These are phyloP conservation scores for Plasmodium inui DNA, from an alignment of 169 alveolate species.

Conservation along the genomic window DNA sequence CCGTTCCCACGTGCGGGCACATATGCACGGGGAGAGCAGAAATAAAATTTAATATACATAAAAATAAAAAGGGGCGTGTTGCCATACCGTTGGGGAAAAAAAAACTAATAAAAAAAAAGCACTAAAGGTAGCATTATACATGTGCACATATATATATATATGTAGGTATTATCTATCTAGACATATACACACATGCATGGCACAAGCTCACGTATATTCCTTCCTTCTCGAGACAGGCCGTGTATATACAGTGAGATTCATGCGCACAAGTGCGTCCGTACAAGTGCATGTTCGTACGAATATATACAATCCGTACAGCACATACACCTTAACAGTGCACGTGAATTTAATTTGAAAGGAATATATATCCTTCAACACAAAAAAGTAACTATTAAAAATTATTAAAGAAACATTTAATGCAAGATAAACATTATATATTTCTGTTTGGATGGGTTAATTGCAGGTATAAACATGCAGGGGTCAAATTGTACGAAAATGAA, in stretches of 20 bases:
- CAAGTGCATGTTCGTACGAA: background rate
- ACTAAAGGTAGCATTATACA: background rate
- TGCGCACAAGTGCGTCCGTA: background rate
- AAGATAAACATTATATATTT: slow-evolving; percentile 19
- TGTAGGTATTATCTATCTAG: background rate
- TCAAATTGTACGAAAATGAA: background rate
- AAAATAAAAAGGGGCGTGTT: background rate
- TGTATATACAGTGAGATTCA: background rate
- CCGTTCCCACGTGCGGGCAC: background rate
- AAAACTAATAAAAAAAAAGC: background rate
- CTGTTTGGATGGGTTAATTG: background rate
- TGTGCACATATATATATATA: background rate
- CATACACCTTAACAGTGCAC: background rate
- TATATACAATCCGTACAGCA: background rate
- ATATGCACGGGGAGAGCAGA: background rate
- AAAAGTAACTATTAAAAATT: slow-evolving; percentile 63
- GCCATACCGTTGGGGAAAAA: background rate
- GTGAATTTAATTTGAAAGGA: slow-evolving; percentile 5
- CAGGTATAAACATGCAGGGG: background rate
- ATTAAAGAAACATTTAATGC: slow-evolving; percentile 23
- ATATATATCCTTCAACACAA: slow-evolving; percentile 24
- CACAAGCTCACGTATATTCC: background rate
- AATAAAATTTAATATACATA: background rate
- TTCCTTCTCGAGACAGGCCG: background rate
- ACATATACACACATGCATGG: background rate